Evolutionary conservation across 805 yeast genomes (phyloP).

Genomic region (Lachancea kluyveri): DNA sequence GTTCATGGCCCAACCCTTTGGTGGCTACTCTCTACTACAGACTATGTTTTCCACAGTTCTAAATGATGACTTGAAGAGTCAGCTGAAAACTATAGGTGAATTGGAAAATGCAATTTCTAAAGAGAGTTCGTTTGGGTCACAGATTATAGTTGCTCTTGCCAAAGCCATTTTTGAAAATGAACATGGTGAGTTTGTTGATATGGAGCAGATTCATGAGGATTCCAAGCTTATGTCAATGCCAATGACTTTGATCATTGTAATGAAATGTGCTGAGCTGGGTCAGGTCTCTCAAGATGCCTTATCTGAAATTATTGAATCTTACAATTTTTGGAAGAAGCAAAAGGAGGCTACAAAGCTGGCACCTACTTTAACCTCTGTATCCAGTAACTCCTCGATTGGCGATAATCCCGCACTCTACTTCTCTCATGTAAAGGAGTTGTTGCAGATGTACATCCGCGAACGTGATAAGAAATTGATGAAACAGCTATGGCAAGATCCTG

Average conservation of each 20-base stretch:
- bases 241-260: conserved; percentile 17
- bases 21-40: conserved; percentile 63
- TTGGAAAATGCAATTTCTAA: conserved; percentile 36
- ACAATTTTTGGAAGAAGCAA: conserved; percentile 23
- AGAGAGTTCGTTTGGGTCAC: conserved; percentile 17
- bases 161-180: conserved; percentile 31
- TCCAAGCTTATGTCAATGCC: conserved; percentile 27
- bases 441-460: conserved; percentile 57
- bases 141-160: conserved; percentile 27
- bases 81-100: conserved; percentile 45
- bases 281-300: conserved; percentile 17
- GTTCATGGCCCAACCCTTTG: conserved; percentile 74
- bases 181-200: conserved; percentile 22
- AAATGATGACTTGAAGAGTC: conserved; percentile 67
- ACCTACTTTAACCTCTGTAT: conserved; percentile 8
- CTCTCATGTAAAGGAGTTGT: conserved; percentile 51
- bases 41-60: conserved; percentile 65
- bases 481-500: conserved; percentile 81
- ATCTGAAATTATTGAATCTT: conserved; percentile 26
- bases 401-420: conserved; percentile 37
- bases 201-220: conserved; percentile 28
- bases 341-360: conserved; percentile 13
- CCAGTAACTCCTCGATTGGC: conserved; percentile 17
- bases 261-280: conserved; percentile 19
- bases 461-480: conserved; percentile 72